Conservation (phyloP, 2,329 filamentous ascomycete genomes). For the Lojkania enalia region DNA sequence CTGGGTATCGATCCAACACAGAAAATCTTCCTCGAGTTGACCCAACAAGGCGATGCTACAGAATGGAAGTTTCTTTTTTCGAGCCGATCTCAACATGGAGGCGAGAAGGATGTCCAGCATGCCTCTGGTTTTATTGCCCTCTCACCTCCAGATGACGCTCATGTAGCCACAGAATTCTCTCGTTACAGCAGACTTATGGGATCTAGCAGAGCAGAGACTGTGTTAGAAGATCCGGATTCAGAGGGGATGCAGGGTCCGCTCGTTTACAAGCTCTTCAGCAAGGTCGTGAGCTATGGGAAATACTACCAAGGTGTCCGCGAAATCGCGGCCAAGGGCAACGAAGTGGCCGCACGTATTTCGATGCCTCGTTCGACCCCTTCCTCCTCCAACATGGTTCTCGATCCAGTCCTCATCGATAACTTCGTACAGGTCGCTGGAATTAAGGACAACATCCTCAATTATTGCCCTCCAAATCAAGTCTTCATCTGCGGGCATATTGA, state of each 20-base stretch:
- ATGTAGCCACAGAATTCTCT: not conserved
- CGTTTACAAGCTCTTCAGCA: not conserved
- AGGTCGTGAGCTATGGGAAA: not conserved
- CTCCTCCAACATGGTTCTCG: too few relatives aligned
- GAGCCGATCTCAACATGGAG: not conserved
- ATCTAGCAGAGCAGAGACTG: not conserved
- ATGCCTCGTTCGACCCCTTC: not conserved
- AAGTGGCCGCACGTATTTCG: not conserved
- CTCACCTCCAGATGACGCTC: not conserved
- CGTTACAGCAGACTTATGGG: not conserved
- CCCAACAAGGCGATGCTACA: not conserved
- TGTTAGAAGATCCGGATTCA: not conserved
- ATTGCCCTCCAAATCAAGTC: not conserved
- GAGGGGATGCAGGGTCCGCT: not conserved
- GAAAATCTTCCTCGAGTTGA: not conserved
- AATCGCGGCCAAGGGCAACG: not conserved
- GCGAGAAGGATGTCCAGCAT: not conserved
- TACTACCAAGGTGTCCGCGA: not conserved
- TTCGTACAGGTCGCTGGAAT: constrained; percentile 19
- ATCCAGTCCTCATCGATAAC: constrained; percentile 14
- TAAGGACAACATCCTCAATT: constrained; percentile 16
- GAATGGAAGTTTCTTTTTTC: not conserved
- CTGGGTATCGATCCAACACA: not conserved
- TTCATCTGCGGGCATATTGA: not conserved
- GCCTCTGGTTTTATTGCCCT: not conserved